A percentile compares a stretch with the other conserved stretches of the same genome.
These are phyloP conservation scores for Sporothrix dimorphospora DNA, from an alignment of 2,329 filamentous ascomycete genomes.

Conservation along the genomic window DNA sequence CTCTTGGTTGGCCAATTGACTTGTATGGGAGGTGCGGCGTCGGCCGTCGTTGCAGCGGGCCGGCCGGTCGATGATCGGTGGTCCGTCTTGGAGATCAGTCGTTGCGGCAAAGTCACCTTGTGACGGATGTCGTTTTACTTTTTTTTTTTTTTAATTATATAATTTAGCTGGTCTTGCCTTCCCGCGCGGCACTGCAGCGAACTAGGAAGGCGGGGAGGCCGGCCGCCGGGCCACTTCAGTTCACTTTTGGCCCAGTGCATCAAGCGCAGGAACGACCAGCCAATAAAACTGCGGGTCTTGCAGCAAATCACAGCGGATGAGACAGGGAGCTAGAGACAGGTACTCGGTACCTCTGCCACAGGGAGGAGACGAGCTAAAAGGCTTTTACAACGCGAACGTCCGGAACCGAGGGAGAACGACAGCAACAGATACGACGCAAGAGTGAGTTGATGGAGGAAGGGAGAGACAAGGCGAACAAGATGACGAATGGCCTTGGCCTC, in stretches of 20 bases:
- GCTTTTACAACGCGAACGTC: slow-evolving; percentile 4
- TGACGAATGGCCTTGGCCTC: no score
- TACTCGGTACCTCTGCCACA: slow-evolving; percentile 16
- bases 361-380: slow-evolving; percentile 12
- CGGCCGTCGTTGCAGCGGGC: slow-evolving; percentile 10
- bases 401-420: not conserved
- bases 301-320: slow-evolving; percentile 25
- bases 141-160: slow-evolving; percentile 16
- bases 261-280: slow-evolving; percentile 2
- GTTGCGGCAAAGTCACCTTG: not conserved
- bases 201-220: slow-evolving; percentile 28
- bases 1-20: not conserved
- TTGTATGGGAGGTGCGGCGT: not conserved
- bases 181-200: slow-evolving; percentile 25
- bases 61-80: slow-evolving; percentile 11
- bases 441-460: not conserved
- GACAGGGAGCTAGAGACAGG: slow-evolving; percentile 22
- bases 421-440: not conserved
- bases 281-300: slow-evolving; percentile 26
- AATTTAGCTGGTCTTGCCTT: slow-evolving; percentile 9
- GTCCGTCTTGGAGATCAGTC: slow-evolving; percentile 18
- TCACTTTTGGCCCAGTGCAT: not conserved
- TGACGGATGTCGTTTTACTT: not conserved
- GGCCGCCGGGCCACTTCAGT: not conserved
- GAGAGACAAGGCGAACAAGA: not conserved